A percentile compares a stretch with the other conserved stretches of the same genome.
Evolutionary conservation across 345 rosid species (phyloP).

Genomic region (Lepidium aucheri): DNA sequence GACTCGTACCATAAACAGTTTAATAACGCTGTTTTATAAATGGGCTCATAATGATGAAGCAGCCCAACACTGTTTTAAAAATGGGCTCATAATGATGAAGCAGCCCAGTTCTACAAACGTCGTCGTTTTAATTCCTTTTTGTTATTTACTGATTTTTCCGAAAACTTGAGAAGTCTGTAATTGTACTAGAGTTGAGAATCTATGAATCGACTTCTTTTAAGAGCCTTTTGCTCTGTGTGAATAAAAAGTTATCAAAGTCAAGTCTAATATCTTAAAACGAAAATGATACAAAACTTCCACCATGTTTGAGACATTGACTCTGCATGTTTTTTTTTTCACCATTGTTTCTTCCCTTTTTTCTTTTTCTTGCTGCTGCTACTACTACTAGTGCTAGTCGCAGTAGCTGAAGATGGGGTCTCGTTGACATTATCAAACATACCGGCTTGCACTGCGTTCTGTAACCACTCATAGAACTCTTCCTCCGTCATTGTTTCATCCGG

Average conservation of each 20-base stretch:
- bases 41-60: too few species aligned
- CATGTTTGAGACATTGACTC: background rate
- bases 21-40: too few species aligned
- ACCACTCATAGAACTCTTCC: constrained; percentile 81
- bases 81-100: too few species aligned
- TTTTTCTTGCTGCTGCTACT: constrained; percentile 53
- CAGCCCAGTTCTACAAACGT: too few species aligned
- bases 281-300: constrained; percentile 20
- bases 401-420: constrained; percentile 36
- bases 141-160: too few species aligned
- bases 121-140: too few species aligned
- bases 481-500: constrained; percentile 84
- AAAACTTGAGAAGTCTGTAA: too few species aligned
- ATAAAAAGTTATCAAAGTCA: background rate
- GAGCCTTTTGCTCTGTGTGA: constrained; percentile 3
- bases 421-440: constrained; percentile 58
- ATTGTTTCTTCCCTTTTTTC: constrained; percentile 79
- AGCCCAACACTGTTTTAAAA: too few species aligned
- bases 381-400: constrained; percentile 21
- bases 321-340: constrained; percentile 27
- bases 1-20: too few species aligned
- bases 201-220: background rate
- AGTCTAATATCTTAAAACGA: background rate
- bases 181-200: background rate
- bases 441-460: constrained; percentile 75